phyloP scores from a whole-genome alignment of 2,329 filamentous ascomycete genomes.

The Mycosphaerella arachidis region DNA sequence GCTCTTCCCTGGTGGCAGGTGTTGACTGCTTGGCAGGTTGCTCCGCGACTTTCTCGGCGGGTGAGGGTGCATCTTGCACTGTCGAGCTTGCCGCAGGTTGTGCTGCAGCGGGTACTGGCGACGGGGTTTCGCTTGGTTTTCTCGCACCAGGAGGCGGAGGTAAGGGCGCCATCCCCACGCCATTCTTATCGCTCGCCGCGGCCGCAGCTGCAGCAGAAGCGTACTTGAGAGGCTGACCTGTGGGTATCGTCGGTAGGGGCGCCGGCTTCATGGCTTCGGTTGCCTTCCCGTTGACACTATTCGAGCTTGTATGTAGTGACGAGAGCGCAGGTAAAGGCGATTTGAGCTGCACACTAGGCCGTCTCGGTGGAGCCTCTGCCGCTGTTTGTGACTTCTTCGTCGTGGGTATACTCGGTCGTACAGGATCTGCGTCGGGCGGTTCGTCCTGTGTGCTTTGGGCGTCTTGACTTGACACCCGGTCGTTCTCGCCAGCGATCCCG shows the following conservation, averaged over 20 bases:
- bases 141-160: constrained; percentile 75
- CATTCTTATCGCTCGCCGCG: constrained; percentile 81
- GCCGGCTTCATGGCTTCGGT: constrained; percentile 84
- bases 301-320: constrained; percentile 71
- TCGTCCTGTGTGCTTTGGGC: constrained; percentile 89
- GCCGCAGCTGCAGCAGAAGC: constrained; percentile 93
- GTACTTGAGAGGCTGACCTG: constrained; percentile 90
- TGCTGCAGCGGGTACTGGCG: constrained; percentile 44
- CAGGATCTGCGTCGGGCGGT: constrained; percentile 52
- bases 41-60: constrained; percentile 27
- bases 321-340: constrained; percentile 90
- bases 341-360: constrained; percentile 86
- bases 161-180: constrained; percentile 84
- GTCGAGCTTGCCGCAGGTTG: constrained; percentile 26
- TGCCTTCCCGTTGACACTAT: constrained; percentile 56
- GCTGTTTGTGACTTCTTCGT: constrained; percentile 50
- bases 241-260: constrained; percentile 73
- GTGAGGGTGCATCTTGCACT: not conserved
- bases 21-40: constrained; percentile 25
- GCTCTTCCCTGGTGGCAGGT: constrained; percentile 28
- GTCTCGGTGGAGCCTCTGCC: constrained; percentile 54
- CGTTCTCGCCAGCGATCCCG: constrained; percentile 71
- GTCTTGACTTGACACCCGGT: constrained; percentile 92
- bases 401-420: constrained; percentile 47
- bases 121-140: constrained; percentile 55